Conservation (phyloP, 2,329 filamentous ascomycete genomes). For the Leptographium radiaticola region DNA sequence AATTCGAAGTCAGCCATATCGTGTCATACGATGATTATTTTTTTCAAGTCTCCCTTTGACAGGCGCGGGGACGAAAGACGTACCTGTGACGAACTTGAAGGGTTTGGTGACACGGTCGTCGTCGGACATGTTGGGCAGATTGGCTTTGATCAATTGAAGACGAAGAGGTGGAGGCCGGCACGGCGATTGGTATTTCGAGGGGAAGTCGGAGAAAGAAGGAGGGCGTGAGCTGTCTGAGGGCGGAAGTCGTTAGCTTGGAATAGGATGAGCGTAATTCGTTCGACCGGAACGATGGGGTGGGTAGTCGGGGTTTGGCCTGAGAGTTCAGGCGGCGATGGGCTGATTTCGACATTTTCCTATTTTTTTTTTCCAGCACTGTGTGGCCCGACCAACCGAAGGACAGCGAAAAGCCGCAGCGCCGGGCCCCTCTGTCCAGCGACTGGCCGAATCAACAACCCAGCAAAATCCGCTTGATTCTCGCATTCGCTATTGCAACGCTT, state of each 20-base stretch:
- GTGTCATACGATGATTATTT: slow-evolving; percentile 12
- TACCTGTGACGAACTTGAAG: slow-evolving; percentile 97
- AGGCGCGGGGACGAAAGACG: not conserved
- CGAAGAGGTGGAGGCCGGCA: slow-evolving; percentile 4
- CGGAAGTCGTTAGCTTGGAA: slow-evolving; percentile 9
- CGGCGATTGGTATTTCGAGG: not conserved
- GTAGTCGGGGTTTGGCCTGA: slow-evolving; percentile 4
- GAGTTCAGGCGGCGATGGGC: slow-evolving; percentile 1
- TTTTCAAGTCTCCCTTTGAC: not conserved
- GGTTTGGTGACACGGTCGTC: slow-evolving; percentile 87
- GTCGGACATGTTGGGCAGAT: slow-evolving; percentile 70
- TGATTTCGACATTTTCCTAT: slow-evolving; percentile 4
- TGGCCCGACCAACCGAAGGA: slow-evolving; percentile 10
- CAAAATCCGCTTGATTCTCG: not conserved
- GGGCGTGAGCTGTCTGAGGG: slow-evolving; percentile 9
- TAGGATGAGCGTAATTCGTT: slow-evolving; percentile 12
- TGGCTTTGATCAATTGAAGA: slow-evolving; percentile 16
- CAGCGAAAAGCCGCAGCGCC: slow-evolving; percentile 4
- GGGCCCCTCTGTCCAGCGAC: not conserved
- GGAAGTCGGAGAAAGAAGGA: slow-evolving; percentile 2
- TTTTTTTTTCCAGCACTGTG: not conserved
- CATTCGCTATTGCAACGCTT: not conserved
- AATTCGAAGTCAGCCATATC: slow-evolving; percentile 3
- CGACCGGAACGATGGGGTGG: slow-evolving; percentile 9
- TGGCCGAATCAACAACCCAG: not conserved